Base-by-base conservation (phyloP, 75 land plant genomes). In the Selaginella tamariscina region DNA sequence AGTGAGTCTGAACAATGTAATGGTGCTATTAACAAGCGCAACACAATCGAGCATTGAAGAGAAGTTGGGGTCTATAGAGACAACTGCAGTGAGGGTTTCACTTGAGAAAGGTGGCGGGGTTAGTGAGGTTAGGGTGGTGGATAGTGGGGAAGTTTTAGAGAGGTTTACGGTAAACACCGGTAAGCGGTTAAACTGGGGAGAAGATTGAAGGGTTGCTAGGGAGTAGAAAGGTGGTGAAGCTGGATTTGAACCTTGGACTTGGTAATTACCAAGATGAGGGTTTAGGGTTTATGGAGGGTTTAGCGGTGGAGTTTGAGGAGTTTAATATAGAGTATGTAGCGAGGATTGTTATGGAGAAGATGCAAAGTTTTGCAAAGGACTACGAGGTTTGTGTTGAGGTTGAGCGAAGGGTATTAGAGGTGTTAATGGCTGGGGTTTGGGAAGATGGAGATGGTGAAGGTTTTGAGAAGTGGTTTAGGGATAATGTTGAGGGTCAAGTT, bases 11-110 rank as follows among this genome's bases (percentile, higher is more conserved):
- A 83, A 82, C 2, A 89, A 76, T 64, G 74, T 68, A 5, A 82
- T 85, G 26, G 86, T 94, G 74, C 70, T 94, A 32, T 74, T 89
- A 65, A 87, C 90, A 1, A 44, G 85, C 24, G 49, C 49, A 15
- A 15, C 49, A 15, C 5, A 15, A 39, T 39, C 49, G 49, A 15
- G 49, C 49, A 5, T 39, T 5, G 49, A 39, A 39, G 49, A 39
- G 49, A 39, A 15, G 49, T 15, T 39, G 11, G 49, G 15, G 15
- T 5, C 11, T 39, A 15, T 39, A 5, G 49, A 39, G 49, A 5
- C 49, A 39, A 39, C 49, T 5, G 49, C 49, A 39, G 5, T n/a
- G n/a, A n/a, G n/a, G 49, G 49, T 39, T 39, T 39, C 49, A 39
- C 15, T 39, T 15, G 15, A 39, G 49, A 5, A 39, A 39, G 15